Evolutionary conservation across 208 protist species (phyloP).

Genomic region (Tritrichomonas foetus): DNA sequence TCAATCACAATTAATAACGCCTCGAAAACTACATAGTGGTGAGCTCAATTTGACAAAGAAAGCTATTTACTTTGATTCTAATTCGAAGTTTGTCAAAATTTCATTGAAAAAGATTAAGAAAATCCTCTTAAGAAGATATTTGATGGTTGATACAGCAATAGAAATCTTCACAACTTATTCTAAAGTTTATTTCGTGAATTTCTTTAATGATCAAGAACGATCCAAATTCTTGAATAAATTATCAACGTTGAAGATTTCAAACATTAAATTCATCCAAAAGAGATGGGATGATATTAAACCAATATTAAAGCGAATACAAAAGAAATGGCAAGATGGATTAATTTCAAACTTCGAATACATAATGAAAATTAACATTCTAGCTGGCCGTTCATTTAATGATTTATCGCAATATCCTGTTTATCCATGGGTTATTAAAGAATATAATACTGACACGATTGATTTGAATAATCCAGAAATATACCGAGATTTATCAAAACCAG

Average conservation of each 20-base stretch:
- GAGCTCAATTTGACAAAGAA: neutral
- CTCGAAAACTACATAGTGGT: neutral
- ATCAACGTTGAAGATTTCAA: too few species aligned
- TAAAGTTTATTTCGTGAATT: neutral
- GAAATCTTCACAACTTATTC: neutral
- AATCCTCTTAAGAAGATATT: neutral
- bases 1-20: neutral
- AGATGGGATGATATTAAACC: too few species aligned
- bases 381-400: neutral
- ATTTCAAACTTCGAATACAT: neutral
- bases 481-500: slow-evolving; percentile 55
- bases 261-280: too few species aligned
- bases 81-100: neutral
- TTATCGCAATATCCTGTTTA: neutral
- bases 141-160: neutral
- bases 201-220: neutral
- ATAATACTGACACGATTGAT: slow-evolving; percentile 43
- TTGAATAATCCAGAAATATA: slow-evolving; percentile 48
- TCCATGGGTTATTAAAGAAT: slow-evolving; percentile 58
- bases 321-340: neutral
- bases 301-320: too few species aligned
- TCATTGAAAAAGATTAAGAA: neutral
- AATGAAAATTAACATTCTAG: neutral
- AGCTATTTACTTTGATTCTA: neutral
- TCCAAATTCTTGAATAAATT: too few species aligned